A percentile compares a stretch with the other conserved stretches of the same genome.
Evolutionary conservation across 106 monocot genomes (phyloP).

Genomic region (Dioscorea dumetorum): DNA sequence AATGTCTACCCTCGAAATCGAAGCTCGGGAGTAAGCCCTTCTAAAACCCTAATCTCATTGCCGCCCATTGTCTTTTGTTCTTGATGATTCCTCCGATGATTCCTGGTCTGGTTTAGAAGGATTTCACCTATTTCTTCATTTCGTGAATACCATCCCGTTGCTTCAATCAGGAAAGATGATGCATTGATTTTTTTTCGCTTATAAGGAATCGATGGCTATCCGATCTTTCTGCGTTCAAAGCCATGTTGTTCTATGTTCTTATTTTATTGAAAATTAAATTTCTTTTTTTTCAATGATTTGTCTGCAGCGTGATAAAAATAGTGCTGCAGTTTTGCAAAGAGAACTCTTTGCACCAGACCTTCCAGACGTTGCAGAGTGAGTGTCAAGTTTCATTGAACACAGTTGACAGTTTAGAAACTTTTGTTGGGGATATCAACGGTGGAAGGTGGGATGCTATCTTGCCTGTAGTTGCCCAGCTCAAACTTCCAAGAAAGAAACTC

Average conservation of each 20-base stretch:
- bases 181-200: too few relatives aligned
- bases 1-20: conserved; percentile 53
- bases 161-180: too few relatives aligned
- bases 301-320: conserved; percentile 89
- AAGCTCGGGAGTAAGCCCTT: conserved; percentile 48
- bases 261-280: not conserved
- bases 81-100: not conserved
- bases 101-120: not conserved
- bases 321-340: conserved; percentile 98
- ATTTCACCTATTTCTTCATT: not conserved
- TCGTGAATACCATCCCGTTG: not conserved
- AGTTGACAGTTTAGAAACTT: conserved; percentile 89
- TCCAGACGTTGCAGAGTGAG: conserved; percentile 82
- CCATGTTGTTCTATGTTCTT: too few relatives aligned
- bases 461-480: conserved; percentile 88
- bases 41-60: conserved; percentile 5
- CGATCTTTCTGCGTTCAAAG: too few relatives aligned
- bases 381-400: conserved; percentile 95
- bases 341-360: conserved; percentile 85
- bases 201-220: too few relatives aligned
- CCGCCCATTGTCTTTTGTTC: not conserved
- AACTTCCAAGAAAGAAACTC: conserved; percentile 83
- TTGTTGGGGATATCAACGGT: conserved; percentile 70
- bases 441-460: conserved; percentile 91
- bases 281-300: not conserved